A percentile compares a stretch with the other conserved stretches of the same genome.
Conservation (phyloP, 2,329 filamentous ascomycete genomes). For the Aspergillus sojae region DNA sequence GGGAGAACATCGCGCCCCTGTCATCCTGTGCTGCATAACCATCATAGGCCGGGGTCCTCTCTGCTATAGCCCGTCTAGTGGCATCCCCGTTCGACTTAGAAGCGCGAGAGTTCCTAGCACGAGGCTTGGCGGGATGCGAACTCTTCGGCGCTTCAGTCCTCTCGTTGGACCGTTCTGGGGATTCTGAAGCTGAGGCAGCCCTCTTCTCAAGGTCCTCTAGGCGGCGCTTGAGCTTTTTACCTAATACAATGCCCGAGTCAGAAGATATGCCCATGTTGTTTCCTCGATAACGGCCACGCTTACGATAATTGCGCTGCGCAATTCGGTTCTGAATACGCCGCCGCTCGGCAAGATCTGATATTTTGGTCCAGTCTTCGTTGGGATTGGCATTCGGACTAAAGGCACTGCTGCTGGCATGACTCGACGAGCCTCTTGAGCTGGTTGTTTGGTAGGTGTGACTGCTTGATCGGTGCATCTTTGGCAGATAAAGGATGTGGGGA, state of each 20-base stretch:
- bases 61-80: conserved; percentile 25
- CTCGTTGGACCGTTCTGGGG: conserved; percentile 60
- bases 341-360: conserved; percentile 92
- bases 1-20: conserved; percentile 56
- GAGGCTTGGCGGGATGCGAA: conserved; percentile 26
- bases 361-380: conserved; percentile 99
- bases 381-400: conserved; percentile 93
- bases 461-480: conserved; percentile 36
- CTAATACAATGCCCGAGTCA: conserved; percentile 32
- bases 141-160: conserved; percentile 49
- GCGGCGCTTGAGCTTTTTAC: conserved; percentile 70
- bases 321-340: conserved; percentile 96
- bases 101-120: conserved; percentile 27
- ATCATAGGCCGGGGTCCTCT: conserved; percentile 40
- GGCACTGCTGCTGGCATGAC: conserved; percentile 84
- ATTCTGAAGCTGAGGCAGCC: conserved; percentile 63
- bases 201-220: conserved; percentile 66
- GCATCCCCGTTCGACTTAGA: conserved; percentile 31
- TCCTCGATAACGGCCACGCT: conserved; percentile 39
- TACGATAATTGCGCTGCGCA: conserved; percentile 96
- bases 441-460: conserved; percentile 32
- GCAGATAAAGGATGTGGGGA: conserved; percentile 6
- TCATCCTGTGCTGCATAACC: conserved; percentile 47
- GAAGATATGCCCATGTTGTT: background rate
- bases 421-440: conserved; percentile 66